Evolutionary conservation across 139 green algal species (phyloP), one percentile per base, ranked within the genome.

Genomic region (Coelastrella sp.): DNA sequence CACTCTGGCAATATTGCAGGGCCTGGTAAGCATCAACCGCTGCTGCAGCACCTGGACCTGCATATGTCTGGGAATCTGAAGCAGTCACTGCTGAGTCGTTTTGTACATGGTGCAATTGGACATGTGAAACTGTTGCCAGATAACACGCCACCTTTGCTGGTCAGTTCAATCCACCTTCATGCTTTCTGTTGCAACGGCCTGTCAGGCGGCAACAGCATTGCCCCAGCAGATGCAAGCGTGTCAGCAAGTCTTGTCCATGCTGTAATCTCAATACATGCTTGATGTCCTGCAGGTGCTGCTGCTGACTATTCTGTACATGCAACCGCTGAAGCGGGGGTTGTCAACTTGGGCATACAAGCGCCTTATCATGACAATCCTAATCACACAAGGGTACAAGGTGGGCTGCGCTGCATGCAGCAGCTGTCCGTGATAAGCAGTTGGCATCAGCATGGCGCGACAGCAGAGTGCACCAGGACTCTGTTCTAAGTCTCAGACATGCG

Each of bases 221-320:
- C 32, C 32, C 32, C 32, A 47, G 32, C 32, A 47, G 32, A 47
- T 47, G 32, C 32, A 47, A 47, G 32, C 32, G 32, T 47, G 32
- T 47, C 32, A 47, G 32, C 32, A 47, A 47, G 32, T 47, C 32
- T 47, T 47, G 32, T 47, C 32, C 71, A 71, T 84, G 56, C 57
- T 57, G 57, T 22, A 47, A 47, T 47, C 64, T 71, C 3, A 71
- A 22, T 22, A 17, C 5, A 58, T 80, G 68, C 7, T 20, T 80
- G 83, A 4, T 68, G 66, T 54, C n/a, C n/a, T 61, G 54, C 54
- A 88, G 83, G n/a, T 88, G 4, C 54, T 88, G 83, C 5, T 88
- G 54, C 68, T 88, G 10, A 75, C 68, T 19, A 14, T 88, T 57
- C 5, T 88, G 68, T 88, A 88, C 83, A 54, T 88, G 47, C 83